Evolutionary conservation across 768 basidiomycete genomes (phyloP), one percentile per base, ranked within the genome.

Genomic region (Xanthoconium stramineum): DNA sequence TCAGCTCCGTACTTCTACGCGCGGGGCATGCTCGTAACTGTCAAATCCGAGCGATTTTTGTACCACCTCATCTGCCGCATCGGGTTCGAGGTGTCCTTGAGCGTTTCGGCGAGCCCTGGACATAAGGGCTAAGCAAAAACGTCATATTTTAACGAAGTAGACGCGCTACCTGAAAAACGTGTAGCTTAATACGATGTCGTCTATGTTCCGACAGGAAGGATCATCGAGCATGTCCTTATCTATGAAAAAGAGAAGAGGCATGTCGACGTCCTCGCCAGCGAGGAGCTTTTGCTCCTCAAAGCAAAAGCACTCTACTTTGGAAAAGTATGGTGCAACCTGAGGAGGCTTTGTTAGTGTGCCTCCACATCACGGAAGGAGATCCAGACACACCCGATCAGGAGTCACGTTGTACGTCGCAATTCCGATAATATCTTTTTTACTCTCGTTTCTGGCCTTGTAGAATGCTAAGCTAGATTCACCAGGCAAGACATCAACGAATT

Each of bases 391-490:
- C 71, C 95, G 82, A 68, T 93, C 91, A n/a, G 97, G 97, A 0
- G 95, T 96, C 59, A 98, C 96, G 72, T 98, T 99, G 70, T 99
- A 99, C 6, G 97, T 98, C 35, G 95, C 96, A 70, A 99, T 98
- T 2, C 97, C 97, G 65, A 99, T 95, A 51, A 99, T 83, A 68
- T 98, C 97, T 61, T 88, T 78, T 47, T 84, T 75, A 11, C 90
- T 87, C 47, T 77, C 81, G 65, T 99, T 99, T 74, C 81, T 91
- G 8, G 96, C 96, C 47, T 81, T 92, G 72, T 98, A 99, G 70
- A 99, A 99, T 11, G 97, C 97, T 57, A 99, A 74, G 56, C 91
- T 92, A 3, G 94, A 94, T 77, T 99, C 97, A 12, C 97, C 97
- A 1, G 94, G 97, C 36, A 97, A 78, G 6, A 98, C 95, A 32